Evolutionary conservation across 208 protist genomes (phyloP), one percentile per base, ranked within the genome.

Genomic region (Tritrichomonas foetus): DNA sequence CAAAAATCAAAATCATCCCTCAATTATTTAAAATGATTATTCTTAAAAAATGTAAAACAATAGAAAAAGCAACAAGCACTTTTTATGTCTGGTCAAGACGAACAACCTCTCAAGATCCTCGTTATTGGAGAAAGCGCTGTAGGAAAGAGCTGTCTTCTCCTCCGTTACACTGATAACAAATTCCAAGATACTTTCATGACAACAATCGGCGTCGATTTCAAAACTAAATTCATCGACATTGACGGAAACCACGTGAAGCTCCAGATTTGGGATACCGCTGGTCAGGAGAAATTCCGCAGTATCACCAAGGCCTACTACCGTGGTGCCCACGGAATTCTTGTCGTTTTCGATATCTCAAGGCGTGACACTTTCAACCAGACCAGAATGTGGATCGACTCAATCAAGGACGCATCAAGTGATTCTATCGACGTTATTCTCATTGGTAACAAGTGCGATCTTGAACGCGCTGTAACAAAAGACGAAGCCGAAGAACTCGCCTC

Each of bases 141-240:
- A 0, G 99, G 99, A 36, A 99, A 99, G 96, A 98, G 97, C 1
- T 99, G 98, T 95, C 96, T 99, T 57, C 96, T 99, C 27, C 96
- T 99, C 1, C 97, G 99, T 64, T 99, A 99, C 95, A 98, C 98
- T 84, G 98, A 99, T 95, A 98, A 99, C 95, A 99, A 98, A 80
- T 99, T 99, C 96, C 99, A 98, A 47, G 98, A 99, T 94, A 98
- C 96, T 94, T 99, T 99, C 96, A 99, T 99, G 95, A 97, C 96
- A 93, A 99, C 99, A 44, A 99, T 99, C 94, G 99, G 97, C 64
- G 97, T 98, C 25, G 97, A 98, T 94, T 98, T 98, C 95, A 96
- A 96, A 92, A 96, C 95, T 94, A 94, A 95, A 44, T 94, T 94
- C 11, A 95, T 96, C 61, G 82, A 96, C 50, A 82, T 96, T 27